Percentiles rank a stretch among this genome's conserved stretches.
These are phyloP conservation scores for Dioscorea zingiberensis DNA, from an alignment of 106 monocot species.

Conservation along the genomic window DNA sequence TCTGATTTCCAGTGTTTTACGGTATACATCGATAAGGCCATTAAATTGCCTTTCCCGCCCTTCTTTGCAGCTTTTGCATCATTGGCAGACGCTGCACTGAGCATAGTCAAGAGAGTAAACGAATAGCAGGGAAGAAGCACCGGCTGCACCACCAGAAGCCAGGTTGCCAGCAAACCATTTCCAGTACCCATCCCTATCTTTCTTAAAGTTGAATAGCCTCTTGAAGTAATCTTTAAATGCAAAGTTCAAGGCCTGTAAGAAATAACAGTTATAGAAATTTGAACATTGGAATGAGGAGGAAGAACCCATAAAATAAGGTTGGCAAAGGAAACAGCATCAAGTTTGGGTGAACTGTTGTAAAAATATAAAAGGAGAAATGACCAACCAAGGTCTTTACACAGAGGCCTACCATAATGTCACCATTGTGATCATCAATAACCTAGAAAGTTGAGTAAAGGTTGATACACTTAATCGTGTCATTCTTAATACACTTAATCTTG, in stretches of 20 bases:
- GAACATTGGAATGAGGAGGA: too few species aligned
- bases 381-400: background rate
- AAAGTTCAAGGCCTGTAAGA: conserved; percentile 25
- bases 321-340: too few species aligned
- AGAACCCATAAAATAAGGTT: too few species aligned
- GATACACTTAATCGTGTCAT: too few species aligned
- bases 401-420: too few species aligned
- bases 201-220: conserved; percentile 29
- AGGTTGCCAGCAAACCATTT: conserved; percentile 32
- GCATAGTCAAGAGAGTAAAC: conserved; percentile 29
- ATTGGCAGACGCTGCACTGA: conserved; percentile 19
- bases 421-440: too few species aligned
- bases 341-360: too few species aligned
- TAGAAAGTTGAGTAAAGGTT: too few species aligned
- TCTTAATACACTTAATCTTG: too few species aligned
- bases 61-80: conserved; percentile 28
- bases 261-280: background rate
- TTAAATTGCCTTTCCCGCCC: conserved; percentile 29
- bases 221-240: conserved; percentile 34
- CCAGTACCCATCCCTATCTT: conserved; percentile 27
- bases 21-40: conserved; percentile 27
- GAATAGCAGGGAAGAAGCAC: conserved; percentile 21
- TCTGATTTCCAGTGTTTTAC: conserved; percentile 20
- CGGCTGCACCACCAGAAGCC: conserved; percentile 27
- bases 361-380: too few species aligned